Base-by-base conservation (phyloP, 441 rosid species). In the Adansonia gregorii region DNA sequence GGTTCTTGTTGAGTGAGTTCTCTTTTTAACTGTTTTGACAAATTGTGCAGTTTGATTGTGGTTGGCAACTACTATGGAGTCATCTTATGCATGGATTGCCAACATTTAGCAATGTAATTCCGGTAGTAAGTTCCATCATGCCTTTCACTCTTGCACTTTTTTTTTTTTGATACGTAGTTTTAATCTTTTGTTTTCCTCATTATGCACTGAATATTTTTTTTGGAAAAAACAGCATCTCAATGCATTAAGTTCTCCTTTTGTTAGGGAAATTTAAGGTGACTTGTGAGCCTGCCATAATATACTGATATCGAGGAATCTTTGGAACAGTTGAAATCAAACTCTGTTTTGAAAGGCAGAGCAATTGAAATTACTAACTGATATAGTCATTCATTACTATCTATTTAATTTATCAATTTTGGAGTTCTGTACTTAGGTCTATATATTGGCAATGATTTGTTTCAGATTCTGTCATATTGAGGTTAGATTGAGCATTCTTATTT, bases 1-100 rank as follows among this genome's bases (percentile, higher is more conserved):
- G 73, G 76, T 48, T 61, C 41, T 67, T 56, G 39, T 49, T 22
- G 31, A 67, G 67, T 52, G 49, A 81, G 20, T 81, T 83, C 63
- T 58, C 76, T 78, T 75, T 60, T 63, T 85, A 80, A 54, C 49
- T 43, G 54, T 17, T 67, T 14, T 83, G 77, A 83, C 60, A 56
- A 76, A 72, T 52, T 61, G 68, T 89, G 87, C 94, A 94, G 99
- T 79, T 87, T 75, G 83, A 84, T 75, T 78, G 77, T 73, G 91
- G 94, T 79, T 94, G 98, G 99, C 93, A 89, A 65, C 83, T 84
- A 78, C 85, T 94, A 81, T 96, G 99, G 99, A 87, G 82, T 81
- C 84, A 85, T 81, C 79, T 92, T 77, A 81, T 94, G 85, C 99
- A 92, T 60, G 94, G 92, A 76, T 83, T 96, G 76, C 97, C 97